Percentiles rank a stretch among this genome's conserved stretches.
Evolutionary conservation across 1,284 basidiomycete species (phyloP).

Genomic region (Peniophora sp.): DNA sequence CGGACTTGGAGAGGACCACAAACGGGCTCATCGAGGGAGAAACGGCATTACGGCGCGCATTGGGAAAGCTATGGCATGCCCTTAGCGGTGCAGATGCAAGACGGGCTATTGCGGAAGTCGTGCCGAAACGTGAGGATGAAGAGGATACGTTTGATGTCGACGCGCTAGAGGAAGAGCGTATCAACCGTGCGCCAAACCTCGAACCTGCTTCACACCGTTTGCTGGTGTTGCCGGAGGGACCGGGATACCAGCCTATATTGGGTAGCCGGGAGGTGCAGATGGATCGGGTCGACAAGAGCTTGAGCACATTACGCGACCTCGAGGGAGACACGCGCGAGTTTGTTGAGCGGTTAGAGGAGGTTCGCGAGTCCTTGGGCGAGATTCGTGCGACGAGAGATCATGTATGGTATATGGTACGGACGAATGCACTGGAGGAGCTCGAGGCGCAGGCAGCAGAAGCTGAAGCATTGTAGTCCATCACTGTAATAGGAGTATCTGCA

Average conservation of each 20-base stretch:
- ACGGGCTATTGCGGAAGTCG: constrained; percentile 27
- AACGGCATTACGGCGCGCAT: constrained; percentile 55
- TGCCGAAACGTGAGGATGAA: constrained; percentile 61
- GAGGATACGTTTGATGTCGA: constrained; percentile 44
- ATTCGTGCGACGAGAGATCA: constrained; percentile 58
- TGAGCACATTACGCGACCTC: constrained; percentile 63
- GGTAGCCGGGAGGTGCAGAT: constrained; percentile 54
- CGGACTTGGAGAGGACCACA: constrained; percentile 70
- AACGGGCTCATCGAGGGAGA: constrained; percentile 77
- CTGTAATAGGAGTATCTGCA: background rate
- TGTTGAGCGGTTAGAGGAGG: constrained; percentile 70
- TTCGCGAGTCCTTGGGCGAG: constrained; percentile 68
- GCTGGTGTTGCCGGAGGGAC: constrained; percentile 45
- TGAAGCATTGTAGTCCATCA: constrained; percentile 19
- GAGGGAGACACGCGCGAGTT: constrained; percentile 80
- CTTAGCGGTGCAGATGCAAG: constrained; percentile 50
- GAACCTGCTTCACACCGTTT: constrained; percentile 57
- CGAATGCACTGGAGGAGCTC: constrained; percentile 65
- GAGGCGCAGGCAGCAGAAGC: constrained; percentile 46
- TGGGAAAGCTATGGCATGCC: constrained; percentile 73
- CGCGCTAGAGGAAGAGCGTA: constrained; percentile 24
- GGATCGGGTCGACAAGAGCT: constrained; percentile 62
- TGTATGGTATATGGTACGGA: constrained; percentile 68
- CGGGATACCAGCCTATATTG: constrained; percentile 51
- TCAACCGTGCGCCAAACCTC: constrained; percentile 57